Evolutionary conservation across 2,329 filamentous ascomycete genomes (phyloP).

Genomic region (Aureobasidium sp.): DNA sequence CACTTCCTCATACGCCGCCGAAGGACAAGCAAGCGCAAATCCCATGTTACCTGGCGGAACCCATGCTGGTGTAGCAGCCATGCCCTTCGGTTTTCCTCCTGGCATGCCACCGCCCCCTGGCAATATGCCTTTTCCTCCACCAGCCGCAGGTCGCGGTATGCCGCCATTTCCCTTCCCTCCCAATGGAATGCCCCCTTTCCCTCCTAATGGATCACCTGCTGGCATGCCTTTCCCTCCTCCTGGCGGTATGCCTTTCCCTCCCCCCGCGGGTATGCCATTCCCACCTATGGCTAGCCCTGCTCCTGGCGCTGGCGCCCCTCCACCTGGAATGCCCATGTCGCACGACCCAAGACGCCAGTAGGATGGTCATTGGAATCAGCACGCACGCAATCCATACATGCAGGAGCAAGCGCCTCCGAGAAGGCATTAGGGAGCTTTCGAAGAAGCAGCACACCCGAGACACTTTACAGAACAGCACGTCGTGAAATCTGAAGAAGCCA

Average conservation of each 20-base stretch:
- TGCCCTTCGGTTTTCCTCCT: conserved; percentile 43
- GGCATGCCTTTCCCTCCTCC: conserved; percentile 22
- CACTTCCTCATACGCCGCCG: conserved; percentile 88
- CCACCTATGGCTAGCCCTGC: conserved; percentile 20
- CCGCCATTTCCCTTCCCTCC: conserved; percentile 29
- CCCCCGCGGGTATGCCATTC: conserved; percentile 21
- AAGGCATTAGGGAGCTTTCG: background rate
- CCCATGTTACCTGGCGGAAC: conserved; percentile 54
- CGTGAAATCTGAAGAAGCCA: background rate
- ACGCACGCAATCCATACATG: background rate
- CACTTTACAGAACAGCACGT: background rate
- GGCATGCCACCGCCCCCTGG: conserved; percentile 28
- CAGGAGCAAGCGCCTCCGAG: background rate
- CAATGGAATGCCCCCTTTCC: conserved; percentile 28
- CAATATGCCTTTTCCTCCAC: conserved; percentile 24
- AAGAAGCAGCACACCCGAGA: background rate
- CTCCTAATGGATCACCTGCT: conserved; percentile 17
- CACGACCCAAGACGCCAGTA: conserved; percentile 11
- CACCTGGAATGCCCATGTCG: conserved; percentile 9
- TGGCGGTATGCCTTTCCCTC: conserved; percentile 17
- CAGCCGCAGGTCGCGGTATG: conserved; percentile 20
- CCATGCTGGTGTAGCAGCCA: conserved; percentile 40
- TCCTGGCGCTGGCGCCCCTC: conserved; percentile 12
- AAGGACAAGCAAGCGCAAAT: conserved; percentile 79
- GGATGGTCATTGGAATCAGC: background rate